Percentiles rank a stretch among this genome's conserved stretches.
Conservation (phyloP, 1,284 basidiomycete genomes). For the Pseudozyma thailandica region DNA sequence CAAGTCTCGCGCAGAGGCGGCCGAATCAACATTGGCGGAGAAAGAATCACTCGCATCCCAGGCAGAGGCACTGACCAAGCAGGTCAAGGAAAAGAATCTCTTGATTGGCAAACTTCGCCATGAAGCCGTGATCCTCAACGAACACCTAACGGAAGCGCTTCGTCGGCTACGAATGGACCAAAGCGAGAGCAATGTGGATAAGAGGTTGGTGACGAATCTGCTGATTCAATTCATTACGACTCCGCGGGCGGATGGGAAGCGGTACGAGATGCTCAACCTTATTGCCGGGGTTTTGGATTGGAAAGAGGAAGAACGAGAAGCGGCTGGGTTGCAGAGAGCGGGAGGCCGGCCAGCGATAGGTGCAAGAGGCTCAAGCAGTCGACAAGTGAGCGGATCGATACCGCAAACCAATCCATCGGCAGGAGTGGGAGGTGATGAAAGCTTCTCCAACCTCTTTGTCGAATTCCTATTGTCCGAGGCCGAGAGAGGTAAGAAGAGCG, state of each 20-base stretch:
- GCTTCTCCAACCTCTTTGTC: conserved; percentile 65
- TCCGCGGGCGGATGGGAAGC: conserved; percentile 88
- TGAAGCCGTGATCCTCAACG: conserved; percentile 85
- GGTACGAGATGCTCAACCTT: conserved; percentile 94
- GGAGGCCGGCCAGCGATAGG: not conserved
- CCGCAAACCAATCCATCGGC: not conserved
- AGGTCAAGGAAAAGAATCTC: conserved; percentile 92
- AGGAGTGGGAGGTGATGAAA: conserved; percentile 44
- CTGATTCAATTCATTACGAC: conserved; percentile 90
- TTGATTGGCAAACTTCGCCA: conserved; percentile 92
- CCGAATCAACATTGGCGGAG: conserved; percentile 72
- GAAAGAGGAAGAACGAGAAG: conserved; percentile 88
- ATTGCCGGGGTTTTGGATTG: conserved; percentile 89
- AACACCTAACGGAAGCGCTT: conserved; percentile 97
- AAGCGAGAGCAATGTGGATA: conserved; percentile 88
- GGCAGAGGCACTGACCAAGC: conserved; percentile 72
- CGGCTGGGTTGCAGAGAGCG: conserved; percentile 79
- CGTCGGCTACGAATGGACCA: conserved; percentile 86
- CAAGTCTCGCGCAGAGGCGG: conserved; percentile 83
- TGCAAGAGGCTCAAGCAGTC: not conserved
- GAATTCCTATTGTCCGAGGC: conserved; percentile 66
- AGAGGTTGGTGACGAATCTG: conserved; percentile 91
- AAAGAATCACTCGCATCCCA: conserved; percentile 1
- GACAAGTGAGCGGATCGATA: not conserved
- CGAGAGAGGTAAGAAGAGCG: conserved; percentile 31